phyloP scores from a whole-genome alignment of 2,329 filamentous ascomycete species.

The Verticillium alfalfae region DNA sequence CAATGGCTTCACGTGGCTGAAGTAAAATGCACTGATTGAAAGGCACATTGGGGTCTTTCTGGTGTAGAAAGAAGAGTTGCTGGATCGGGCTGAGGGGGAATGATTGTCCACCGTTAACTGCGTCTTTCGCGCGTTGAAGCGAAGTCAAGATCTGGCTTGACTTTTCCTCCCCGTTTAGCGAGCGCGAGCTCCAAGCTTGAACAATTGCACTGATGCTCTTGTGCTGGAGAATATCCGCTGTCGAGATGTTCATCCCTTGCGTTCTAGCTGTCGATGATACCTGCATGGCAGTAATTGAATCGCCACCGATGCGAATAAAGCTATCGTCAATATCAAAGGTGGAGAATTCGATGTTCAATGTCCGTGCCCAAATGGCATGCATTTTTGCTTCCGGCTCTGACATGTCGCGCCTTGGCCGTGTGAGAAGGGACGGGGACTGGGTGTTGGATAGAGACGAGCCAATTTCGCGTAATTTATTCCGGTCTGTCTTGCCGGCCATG shows the following conservation, averaged over 20 bases:
- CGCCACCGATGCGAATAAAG: slow-evolving; percentile 3
- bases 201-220: slow-evolving; percentile 4
- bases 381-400: too few species aligned
- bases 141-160: too few species aligned
- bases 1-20: neutral
- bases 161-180: too few species aligned
- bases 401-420: too few species aligned
- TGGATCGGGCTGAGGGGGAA: slow-evolving; percentile 4
- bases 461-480: too few species aligned
- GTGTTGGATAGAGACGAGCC: too few species aligned
- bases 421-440: too few species aligned
- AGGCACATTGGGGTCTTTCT: neutral
- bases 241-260: neutral
- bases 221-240: slow-evolving; percentile 3
- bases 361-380: too few species aligned
- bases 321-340: neutral
- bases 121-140: too few species aligned
- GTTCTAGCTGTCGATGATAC: neutral
- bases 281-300: slow-evolving; percentile 7
- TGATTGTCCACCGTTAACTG: neutral
- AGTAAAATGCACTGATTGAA: slow-evolving; percentile 3
- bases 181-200: too few species aligned
- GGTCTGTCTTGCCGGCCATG: too few species aligned
- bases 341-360: too few species aligned
- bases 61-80: slow-evolving; percentile 6